These are phyloP conservation scores for Zanthoxylum bungeanum DNA, from an alignment of 345 rosid genomes.

Conservation along the genomic window DNA sequence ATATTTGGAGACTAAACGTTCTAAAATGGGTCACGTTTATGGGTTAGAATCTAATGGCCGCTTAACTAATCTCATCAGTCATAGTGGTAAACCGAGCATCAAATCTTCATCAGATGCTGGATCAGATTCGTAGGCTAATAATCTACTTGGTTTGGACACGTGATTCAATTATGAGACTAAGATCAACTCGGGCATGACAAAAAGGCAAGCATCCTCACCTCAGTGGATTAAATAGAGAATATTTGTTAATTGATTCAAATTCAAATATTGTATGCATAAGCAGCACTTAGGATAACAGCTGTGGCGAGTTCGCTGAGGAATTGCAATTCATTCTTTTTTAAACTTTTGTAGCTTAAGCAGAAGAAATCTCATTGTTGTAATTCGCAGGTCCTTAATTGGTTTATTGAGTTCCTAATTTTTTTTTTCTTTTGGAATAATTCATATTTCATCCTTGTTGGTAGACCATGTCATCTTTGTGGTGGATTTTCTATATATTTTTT, in stretches of 20 bases:
- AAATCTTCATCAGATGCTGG: conserved; percentile 15
- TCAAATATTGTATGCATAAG: background rate
- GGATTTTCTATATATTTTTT: too few species aligned
- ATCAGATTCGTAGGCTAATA: conserved; percentile 12
- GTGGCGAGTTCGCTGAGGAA: background rate
- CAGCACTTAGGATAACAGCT: background rate
- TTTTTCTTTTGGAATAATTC: background rate
- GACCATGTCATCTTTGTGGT: background rate
- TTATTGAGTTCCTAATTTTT: background rate
- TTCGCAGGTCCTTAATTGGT: background rate
- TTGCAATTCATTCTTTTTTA: conserved; percentile 1
- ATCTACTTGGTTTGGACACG: background rate
- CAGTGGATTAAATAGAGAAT: background rate
- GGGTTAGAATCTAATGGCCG: conserved; percentile 39
- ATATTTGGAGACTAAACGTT: conserved; percentile 47
- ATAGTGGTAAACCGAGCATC: conserved; percentile 16
- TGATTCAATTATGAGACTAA: background rate
- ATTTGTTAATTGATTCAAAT: conserved; percentile 11
- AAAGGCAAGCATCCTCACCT: background rate
- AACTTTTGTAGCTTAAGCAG: background rate
- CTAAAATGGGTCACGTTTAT: conserved; percentile 56
- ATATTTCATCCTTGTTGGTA: background rate
- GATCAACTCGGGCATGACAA: background rate
- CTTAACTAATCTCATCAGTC: conserved; percentile 18
- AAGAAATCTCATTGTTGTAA: conserved; percentile 5